Evolutionary conservation across 306 rosid species (phyloP), one percentile per base, ranked within the genome.

Genomic region (Parietaria judaica): DNA sequence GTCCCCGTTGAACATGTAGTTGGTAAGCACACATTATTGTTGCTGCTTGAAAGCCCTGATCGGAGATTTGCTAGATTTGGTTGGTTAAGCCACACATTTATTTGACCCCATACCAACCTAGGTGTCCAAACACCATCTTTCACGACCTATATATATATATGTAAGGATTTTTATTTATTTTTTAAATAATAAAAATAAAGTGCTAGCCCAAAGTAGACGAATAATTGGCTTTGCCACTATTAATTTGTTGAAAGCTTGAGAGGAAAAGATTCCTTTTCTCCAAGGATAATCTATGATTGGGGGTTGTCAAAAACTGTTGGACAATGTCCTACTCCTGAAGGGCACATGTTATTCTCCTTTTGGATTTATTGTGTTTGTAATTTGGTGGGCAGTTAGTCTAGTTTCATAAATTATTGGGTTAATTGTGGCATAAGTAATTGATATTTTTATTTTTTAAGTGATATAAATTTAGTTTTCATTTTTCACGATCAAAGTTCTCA

Each of bases 31-130:
- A 12, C 47, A 36, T 47, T 60, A 34, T 51, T 23, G 43, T 7
- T 64, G 36, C 44, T 49, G 14, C 16, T 48, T 49, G 36, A 70
- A 56, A 39, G 45, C 43, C 38, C 34, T 56, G 60, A 43, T 51
- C 13, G 54, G 51, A 55, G 52, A 41, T 62, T 66, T 72, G 81
- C 76, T 57, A 59, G 64, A 49, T 76, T 58, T 66, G 74, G 62
- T 61, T 70, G 60, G 56, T 46, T 66, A 41, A 58, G 64, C 72
- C 65, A 44, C 53, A 10, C 53, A 49, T 66, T 67, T 35, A 65
- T 45, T 63, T 60, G 66, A 38, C 74, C 63, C 68, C 74, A 71
- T 62, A 64, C 66, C 56, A 70, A 67, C 57, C 56, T 36, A 66
- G 47, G 61, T 58, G 78, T 64, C 72, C 50, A 58, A 60, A 46